Evolutionary conservation across 176 grass and related monocot species (phyloP), one percentile per base, ranked within the genome.

Genomic region (Cocos nucifera): DNA sequence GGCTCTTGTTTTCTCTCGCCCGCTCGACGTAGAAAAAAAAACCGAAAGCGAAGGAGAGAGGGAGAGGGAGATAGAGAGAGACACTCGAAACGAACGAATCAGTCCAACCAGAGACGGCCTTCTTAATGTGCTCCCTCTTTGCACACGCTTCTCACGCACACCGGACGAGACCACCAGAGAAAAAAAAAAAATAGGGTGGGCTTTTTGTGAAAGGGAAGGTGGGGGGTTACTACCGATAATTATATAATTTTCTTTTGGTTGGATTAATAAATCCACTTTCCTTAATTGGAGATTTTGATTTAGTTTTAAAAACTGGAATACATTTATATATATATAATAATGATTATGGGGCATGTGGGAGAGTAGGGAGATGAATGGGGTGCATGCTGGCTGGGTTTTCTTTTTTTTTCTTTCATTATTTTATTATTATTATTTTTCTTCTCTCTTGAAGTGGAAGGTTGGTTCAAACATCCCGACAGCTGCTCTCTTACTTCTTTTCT

Each of bases 91-190:
- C 23, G 57, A 59, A 59, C 21, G 57, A 59, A 59, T 22, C 57
- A 29, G 57, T 59, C 57, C 27, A 30, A 61, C 27, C 26, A 35
- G 15, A 17, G 22, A 61, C 58, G 58, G 17, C 58, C 58, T 61
- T 61, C 25, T 61, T 61, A 61, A 44, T 44, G 10, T 35, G 25
- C 58, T 61, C 58, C 12, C 35, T 44, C 58, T 35, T 18, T 26
- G 22, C 58, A 61, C 58, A 35, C 16, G n/a, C 25, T 35, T 35
- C 23, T 61, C 58, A 26, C 54, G 54, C 19, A 56, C 54, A 56
- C 54, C 3, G 2, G 7, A 54, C 16, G 52, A 54, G 19, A 22
- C 18, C 4, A 14, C 21, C 2, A 56, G 21, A 21, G 21, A 56
- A 10, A 56, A 21, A 56, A 20, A 19, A 53, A 54, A 17, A 18